These are phyloP conservation scores for Capillidium rhysosporum DNA, from an alignment of 371 early-diverging fungal species.

Conservation along the genomic window DNA sequence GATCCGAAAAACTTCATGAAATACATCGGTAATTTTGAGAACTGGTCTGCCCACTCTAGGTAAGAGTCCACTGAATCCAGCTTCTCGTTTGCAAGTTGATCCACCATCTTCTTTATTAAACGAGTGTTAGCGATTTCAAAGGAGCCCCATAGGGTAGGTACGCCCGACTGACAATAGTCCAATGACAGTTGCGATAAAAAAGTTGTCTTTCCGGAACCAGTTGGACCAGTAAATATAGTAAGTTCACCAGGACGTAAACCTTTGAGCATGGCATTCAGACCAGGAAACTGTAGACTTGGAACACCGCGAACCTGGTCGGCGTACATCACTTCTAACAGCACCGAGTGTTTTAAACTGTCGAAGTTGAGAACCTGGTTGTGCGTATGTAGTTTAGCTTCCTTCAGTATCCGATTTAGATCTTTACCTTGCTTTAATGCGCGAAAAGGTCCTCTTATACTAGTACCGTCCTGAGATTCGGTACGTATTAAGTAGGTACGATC, in stretches of 20 bases:
- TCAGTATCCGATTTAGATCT: constrained; percentile 16
- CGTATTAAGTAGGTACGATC: constrained; percentile 29
- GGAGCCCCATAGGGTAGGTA: constrained; percentile 61
- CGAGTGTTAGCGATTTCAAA: constrained; percentile 58
- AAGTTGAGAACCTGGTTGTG: constrained; percentile 48
- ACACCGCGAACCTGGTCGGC: constrained; percentile 45
- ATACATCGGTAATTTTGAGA: constrained; percentile 50
- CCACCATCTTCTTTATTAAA: constrained; percentile 47
- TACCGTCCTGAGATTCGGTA: constrained; percentile 15
- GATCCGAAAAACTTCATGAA: constrained; percentile 60
- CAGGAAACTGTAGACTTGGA: constrained; percentile 30
- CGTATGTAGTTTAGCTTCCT: constrained; percentile 20
- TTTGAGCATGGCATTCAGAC: constrained; percentile 36
- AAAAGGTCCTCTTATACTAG: constrained; percentile 22
- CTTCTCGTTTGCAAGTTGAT: constrained; percentile 38
- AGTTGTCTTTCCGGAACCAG: constrained; percentile 59
- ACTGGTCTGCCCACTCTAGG: constrained; percentile 29
- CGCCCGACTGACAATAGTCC: constrained; percentile 47
- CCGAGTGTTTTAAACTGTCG: constrained; percentile 29
- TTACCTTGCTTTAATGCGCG: constrained; percentile 16
- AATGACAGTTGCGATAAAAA: constrained; percentile 50
- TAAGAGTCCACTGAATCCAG: constrained; percentile 23
- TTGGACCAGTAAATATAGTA: constrained; percentile 51
- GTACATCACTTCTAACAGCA: constrained; percentile 39
- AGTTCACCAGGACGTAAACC: constrained; percentile 56